phyloP scores from a whole-genome alignment of 768 basidiomycete species.

The Daedalea quercina region DNA sequence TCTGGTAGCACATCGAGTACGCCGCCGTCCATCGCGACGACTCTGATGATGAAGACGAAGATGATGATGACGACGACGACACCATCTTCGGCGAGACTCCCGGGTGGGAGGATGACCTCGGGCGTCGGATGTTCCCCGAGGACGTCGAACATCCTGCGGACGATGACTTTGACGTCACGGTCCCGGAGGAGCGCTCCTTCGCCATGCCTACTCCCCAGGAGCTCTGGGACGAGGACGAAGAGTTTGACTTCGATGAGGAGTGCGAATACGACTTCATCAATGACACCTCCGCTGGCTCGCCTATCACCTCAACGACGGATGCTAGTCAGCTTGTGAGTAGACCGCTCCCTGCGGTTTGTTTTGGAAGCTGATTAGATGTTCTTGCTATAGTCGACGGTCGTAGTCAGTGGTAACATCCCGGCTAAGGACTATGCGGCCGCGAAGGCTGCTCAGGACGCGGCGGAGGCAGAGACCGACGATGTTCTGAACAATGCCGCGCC shows the following conservation, averaged over 20 bases:
- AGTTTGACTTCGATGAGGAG: slow-evolving; percentile 15
- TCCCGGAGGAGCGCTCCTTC: neutral
- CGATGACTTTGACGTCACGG: slow-evolving; percentile 1
- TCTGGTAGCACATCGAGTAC: slow-evolving; percentile 22
- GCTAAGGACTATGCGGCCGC: too few relatives aligned
- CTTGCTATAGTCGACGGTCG: neutral
- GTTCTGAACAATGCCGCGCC: neutral
- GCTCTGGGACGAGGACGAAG: slow-evolving; percentile 16
- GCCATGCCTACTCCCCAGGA: neutral
- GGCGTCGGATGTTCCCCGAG: slow-evolving; percentile 16
- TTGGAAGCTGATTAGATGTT: neutral
- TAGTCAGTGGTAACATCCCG: neutral
- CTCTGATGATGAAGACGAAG: slow-evolving; percentile 12
- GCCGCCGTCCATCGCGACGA: slow-evolving; percentile 24
- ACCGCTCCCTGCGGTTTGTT: neutral
- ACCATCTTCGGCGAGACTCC: slow-evolving; percentile 13
- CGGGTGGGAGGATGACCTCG: slow-evolving; percentile 28
- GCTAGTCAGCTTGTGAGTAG: neutral
- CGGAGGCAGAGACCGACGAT: neutral
- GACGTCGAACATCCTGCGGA: slow-evolving; percentile 9
- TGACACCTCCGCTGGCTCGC: neutral
- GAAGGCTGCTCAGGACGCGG: neutral
- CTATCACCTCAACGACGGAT: neutral
- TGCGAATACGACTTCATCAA: neutral
- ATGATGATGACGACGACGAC: slow-evolving; percentile 18